phyloP scores from a whole-genome alignment of 371 early-diverging fungal genomes.

The Lichtheimia ramosa region DNA sequence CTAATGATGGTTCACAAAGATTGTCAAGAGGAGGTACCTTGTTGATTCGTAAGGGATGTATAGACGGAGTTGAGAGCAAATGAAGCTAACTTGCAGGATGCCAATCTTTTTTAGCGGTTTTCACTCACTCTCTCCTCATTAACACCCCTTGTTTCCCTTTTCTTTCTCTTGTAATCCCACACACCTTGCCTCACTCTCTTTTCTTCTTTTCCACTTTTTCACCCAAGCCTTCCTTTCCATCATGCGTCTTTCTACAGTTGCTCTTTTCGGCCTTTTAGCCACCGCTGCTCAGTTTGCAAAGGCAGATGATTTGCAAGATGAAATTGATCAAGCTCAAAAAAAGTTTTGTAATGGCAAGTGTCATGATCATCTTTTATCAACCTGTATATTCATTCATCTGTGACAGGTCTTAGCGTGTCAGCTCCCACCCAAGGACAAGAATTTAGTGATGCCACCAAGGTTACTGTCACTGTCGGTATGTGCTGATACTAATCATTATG shows the following conservation, averaged over 20 bases:
- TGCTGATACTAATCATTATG: background rate
- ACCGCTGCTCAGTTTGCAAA: slow-evolving; percentile 28
- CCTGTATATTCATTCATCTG: background rate
- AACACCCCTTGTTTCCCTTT: background rate
- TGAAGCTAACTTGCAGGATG: too few relatives aligned
- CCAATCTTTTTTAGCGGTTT: too few relatives aligned
- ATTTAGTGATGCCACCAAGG: slow-evolving; percentile 37
- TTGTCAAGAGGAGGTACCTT: too few relatives aligned
- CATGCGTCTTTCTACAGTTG: slow-evolving; percentile 34
- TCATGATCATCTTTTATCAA: background rate
- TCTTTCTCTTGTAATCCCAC: background rate
- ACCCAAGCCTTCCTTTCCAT: slow-evolving; percentile 1
- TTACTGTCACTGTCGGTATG: slow-evolving; percentile 50
- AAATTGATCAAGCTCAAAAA: slow-evolving; percentile 42
- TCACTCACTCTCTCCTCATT: too few relatives aligned
- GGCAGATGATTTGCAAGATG: slow-evolving; percentile 39
- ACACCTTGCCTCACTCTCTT: slow-evolving; percentile 7
- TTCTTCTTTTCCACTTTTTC: slow-evolving; percentile 2
- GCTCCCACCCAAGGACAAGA: slow-evolving; percentile 34
- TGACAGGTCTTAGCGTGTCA: slow-evolving; percentile 28
- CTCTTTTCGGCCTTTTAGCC: slow-evolving; percentile 21
- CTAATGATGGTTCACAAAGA: too few relatives aligned
- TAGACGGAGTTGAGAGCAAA: too few relatives aligned
- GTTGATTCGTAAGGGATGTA: too few relatives aligned
- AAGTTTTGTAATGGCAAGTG: slow-evolving; percentile 49